Evolutionary conservation across 371 early-diverging fungal genomes (phyloP).

Genomic region (Funneliformis caledonium): DNA sequence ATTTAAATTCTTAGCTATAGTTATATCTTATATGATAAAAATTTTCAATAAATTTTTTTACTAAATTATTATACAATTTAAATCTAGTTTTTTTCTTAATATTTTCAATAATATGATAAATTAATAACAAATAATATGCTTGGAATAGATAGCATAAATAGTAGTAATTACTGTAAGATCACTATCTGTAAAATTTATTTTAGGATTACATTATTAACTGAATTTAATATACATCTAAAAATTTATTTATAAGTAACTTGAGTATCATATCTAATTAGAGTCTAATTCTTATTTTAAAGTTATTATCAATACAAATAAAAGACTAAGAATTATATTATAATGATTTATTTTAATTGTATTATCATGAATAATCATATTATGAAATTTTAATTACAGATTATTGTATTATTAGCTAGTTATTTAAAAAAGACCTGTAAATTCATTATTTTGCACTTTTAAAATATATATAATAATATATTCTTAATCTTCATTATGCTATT

Average conservation of each 20-base stretch:
- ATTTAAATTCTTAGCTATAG: no score
- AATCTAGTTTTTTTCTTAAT: background rate
- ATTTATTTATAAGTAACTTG: background rate
- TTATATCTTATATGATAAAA: background rate
- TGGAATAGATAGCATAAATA: background rate
- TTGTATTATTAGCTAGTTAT: no score
- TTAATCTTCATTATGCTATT: background rate
- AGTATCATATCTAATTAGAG: background rate
- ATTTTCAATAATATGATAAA: background rate
- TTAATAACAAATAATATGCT: no score
- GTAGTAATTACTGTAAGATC: background rate
- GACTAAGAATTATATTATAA: background rate
- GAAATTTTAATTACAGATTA: no score
- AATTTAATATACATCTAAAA: background rate
- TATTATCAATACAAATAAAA: background rate
- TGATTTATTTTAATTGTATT: background rate
- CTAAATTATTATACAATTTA: background rate
- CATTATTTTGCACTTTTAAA: background rate
- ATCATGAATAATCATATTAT: background rate
- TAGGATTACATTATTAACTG: background rate
- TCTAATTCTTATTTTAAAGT: background rate
- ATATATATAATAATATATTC: background rate
- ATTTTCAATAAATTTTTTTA: background rate
- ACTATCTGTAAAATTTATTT: background rate
- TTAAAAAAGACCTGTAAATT: no score